These are phyloP conservation scores for Suillus americanus DNA, from an alignment of 768 basidiomycete species.

Conservation along the genomic window DNA sequence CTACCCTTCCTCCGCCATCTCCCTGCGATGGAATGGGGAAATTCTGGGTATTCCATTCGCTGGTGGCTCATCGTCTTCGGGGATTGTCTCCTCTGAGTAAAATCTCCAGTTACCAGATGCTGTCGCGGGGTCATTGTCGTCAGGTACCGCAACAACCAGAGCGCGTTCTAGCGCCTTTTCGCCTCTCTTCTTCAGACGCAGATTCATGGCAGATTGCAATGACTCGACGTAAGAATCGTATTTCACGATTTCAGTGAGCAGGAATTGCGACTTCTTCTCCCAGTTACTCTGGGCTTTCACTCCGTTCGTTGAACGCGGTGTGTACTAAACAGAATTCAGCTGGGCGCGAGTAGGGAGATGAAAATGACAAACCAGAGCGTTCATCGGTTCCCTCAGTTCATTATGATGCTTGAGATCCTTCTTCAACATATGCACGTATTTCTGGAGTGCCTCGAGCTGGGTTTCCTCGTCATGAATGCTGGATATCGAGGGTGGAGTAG, in stretches of 20 bases:
- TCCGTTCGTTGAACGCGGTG: conserved; percentile 70
- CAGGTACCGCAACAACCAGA: conserved; percentile 35
- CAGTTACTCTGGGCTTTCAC: conserved; percentile 85
- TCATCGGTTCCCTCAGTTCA: conserved; percentile 80
- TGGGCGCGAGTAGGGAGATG: neutral
- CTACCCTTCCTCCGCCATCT: conserved; percentile 38
- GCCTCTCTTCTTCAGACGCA: conserved; percentile 86
- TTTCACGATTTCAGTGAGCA: conserved; percentile 91
- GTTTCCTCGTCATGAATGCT: conserved; percentile 91
- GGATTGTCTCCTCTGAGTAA: conserved; percentile 45
- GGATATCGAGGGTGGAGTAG: conserved; percentile 77
- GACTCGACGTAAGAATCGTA: conserved; percentile 95
- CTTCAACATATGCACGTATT: conserved; percentile 75
- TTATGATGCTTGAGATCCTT: conserved; percentile 83
- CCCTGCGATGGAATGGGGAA: conserved; percentile 40
- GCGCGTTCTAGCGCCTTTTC: conserved; percentile 78
- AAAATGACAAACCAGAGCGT: conserved; percentile 57
- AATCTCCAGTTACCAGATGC: conserved; percentile 40
- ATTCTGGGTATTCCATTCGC: conserved; percentile 23
- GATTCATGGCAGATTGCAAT: conserved; percentile 75
- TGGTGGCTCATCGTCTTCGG: conserved; percentile 45
- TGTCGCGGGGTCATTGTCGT: conserved; percentile 30
- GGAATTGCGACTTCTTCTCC: conserved; percentile 88
- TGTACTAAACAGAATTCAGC: conserved; percentile 56
- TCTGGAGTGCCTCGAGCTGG: conserved; percentile 86